Evolutionary conservation across 106 monocot species (phyloP).

Genomic region (Dioscorea zingiberensis): DNA sequence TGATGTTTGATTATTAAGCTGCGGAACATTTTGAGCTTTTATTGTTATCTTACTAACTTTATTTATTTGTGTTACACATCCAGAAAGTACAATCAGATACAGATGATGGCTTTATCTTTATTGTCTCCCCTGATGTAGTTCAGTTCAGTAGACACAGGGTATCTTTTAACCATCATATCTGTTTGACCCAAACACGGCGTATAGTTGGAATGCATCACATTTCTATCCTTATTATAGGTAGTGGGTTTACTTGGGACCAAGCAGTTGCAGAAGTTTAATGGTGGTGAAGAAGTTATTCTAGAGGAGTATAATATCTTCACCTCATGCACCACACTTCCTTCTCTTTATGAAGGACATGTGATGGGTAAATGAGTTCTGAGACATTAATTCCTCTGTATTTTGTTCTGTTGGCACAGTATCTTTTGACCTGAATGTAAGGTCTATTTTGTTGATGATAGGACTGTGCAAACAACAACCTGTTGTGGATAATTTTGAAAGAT

Average conservation of each 20-base stretch:
- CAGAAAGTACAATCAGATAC: conserved; percentile 61
- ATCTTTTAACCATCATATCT: not conserved
- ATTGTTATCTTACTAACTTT: not conserved
- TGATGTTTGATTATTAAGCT: too few species aligned
- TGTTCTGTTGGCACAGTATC: not conserved
- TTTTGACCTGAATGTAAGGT: not conserved
- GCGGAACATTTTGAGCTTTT: too few species aligned
- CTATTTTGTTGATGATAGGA: conserved; percentile 31
- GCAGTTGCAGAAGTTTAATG: conserved; percentile 28
- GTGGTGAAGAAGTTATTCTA: conserved; percentile 34
- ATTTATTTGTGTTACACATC: not conserved
- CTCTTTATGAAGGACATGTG: conserved; percentile 61
- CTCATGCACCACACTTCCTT: conserved; percentile 59
- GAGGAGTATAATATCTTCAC: conserved; percentile 25
- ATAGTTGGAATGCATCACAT: too few species aligned
- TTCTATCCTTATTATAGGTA: conserved; percentile 26
- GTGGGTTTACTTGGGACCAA: conserved; percentile 33
- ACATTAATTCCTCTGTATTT: not conserved
- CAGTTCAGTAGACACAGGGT: conserved; percentile 71
- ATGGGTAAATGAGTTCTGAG: conserved; percentile 36
- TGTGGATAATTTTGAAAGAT: conserved; percentile 32
- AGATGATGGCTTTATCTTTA: conserved; percentile 45
- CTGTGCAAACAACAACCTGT: conserved; percentile 45
- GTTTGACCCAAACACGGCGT: too few species aligned
- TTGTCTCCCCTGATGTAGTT: conserved; percentile 75